phyloP scores from a whole-genome alignment of 2,329 filamentous ascomycete species.

The Metarhizium sp. region DNA sequence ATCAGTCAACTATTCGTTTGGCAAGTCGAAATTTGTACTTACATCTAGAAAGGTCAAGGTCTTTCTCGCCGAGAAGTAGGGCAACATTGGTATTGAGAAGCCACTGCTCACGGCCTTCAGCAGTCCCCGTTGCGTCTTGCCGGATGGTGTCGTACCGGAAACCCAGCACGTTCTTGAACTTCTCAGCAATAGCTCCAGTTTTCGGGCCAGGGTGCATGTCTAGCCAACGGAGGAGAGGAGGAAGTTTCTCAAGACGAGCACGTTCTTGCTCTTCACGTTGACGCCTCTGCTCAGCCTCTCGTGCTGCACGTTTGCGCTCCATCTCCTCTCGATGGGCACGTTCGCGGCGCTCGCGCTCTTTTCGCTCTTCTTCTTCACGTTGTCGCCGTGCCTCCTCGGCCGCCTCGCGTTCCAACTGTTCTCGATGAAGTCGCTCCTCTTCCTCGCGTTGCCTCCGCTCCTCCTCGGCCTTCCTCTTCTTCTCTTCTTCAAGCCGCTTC shows the following conservation, averaged over 20 bases:
- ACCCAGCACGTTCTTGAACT: slow-evolving; percentile 48
- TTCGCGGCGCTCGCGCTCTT: slow-evolving; percentile 38
- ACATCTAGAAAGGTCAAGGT: slow-evolving; percentile 51
- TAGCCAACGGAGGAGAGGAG: slow-evolving; percentile 53
- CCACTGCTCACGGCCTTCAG: slow-evolving; percentile 56
- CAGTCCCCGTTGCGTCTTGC: slow-evolving; percentile 39
- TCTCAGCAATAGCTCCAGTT: slow-evolving; percentile 37
- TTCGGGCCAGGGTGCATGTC: slow-evolving; percentile 43
- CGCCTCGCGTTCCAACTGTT: slow-evolving; percentile 37
- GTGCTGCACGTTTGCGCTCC: slow-evolving; percentile 38
- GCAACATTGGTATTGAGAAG: slow-evolving; percentile 56
- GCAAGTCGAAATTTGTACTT: slow-evolving; percentile 11
- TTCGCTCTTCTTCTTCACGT: slow-evolving; percentile 42
- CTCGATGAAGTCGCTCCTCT: slow-evolving; percentile 34
- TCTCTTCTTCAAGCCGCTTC: slow-evolving; percentile 28
- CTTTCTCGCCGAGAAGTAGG: slow-evolving; percentile 55
- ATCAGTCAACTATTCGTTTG: neutral
- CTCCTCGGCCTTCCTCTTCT: slow-evolving; percentile 27
- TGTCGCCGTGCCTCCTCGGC: slow-evolving; percentile 39
- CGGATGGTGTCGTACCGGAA: slow-evolving; percentile 56
- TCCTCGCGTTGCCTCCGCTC: slow-evolving; percentile 31
- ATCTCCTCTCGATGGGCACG: slow-evolving; percentile 33
- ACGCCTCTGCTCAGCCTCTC: slow-evolving; percentile 41
- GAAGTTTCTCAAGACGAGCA: slow-evolving; percentile 45
- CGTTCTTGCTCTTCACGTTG: slow-evolving; percentile 46